Evolutionary conservation across 345 rosid species (phyloP).

Genomic region (Odontarrhena argentea): DNA sequence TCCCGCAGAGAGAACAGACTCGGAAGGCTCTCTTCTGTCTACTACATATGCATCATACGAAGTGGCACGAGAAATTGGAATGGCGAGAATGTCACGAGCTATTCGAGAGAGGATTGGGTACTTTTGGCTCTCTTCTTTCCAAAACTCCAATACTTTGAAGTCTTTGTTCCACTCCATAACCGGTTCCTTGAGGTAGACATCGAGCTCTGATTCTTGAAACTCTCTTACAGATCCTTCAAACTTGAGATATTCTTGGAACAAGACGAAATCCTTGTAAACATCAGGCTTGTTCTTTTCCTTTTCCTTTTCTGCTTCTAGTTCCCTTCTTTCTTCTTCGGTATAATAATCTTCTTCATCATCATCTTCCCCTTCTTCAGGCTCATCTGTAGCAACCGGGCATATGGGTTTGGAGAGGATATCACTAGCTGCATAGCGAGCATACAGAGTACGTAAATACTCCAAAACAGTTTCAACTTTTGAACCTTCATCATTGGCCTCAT

Average conservation of each 20-base stretch:
- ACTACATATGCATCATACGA: conserved; percentile 40
- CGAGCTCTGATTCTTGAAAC: conserved; percentile 57
- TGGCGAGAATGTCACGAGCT: conserved; percentile 75
- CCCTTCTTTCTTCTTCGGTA: conserved; percentile 27
- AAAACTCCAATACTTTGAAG: conserved; percentile 70
- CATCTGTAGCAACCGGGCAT: conserved; percentile 24
- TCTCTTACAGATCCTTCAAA: conserved; percentile 62
- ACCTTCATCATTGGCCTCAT: conserved; percentile 59
- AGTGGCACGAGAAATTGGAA: conserved; percentile 51
- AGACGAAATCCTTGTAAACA: conserved; percentile 40
- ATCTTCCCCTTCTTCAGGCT: background rate
- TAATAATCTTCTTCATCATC: background rate
- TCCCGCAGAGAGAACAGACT: conserved; percentile 5
- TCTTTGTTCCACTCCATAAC: conserved; percentile 65
- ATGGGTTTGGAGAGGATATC: conserved; percentile 33
- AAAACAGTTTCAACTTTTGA: conserved; percentile 58
- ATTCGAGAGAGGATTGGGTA: conserved; percentile 70
- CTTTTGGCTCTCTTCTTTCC: conserved; percentile 66
- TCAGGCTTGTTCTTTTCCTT: conserved; percentile 33
- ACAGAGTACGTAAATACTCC: conserved; percentile 65
- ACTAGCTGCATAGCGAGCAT: conserved; percentile 46
- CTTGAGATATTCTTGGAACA: conserved; percentile 61
- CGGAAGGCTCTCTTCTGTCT: conserved; percentile 33
- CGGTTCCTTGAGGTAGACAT: conserved; percentile 68
- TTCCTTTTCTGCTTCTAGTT: background rate